Evolutionary conservation across 2,329 filamentous ascomycete species (phyloP), one percentile per base, ranked within the genome.

Genomic region (Cylindrodendrum hubeiense): DNA sequence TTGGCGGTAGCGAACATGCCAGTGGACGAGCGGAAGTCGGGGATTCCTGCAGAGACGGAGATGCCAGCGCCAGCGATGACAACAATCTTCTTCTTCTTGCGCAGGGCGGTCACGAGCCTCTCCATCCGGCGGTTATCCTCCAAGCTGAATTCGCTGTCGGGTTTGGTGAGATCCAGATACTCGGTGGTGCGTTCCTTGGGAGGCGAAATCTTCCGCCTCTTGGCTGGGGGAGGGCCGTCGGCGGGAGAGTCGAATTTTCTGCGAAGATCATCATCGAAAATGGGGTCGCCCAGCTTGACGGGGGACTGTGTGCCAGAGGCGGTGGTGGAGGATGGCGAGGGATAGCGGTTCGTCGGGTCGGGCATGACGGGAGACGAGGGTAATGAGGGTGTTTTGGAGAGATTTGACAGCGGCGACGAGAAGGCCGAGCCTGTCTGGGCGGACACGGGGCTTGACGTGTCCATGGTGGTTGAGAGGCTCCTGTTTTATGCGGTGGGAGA

Each of bases 21-120:
- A 64, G 90, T 91, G 12, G 93, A 91, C 5, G 96, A 99, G 70
- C 96, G 93, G 76, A 99, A 99, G 79, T 99, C 96, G 73, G 96
- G 96, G 74, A 99, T 97, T 68, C 96, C 96, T 72, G 96, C 95
- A 58, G 95, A 95, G 55, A 98, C 96, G 41, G 96, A 98, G 74
- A 99, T 99, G 67, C 96, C 96, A 69, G 96, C 96, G 63, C 96
- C 96, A 50, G 95, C 96, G 78, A 99, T 93, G 55, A 98, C 93
- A 34, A 99, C 94, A 77, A 99, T 97, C 83, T 97, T 98, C 82
- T 95, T 93, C 84, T 96, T 96, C 76, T 93, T 94, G 75, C 92
- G 91, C 60, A 99, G 81, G 24, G 90, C 91, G 46, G 90, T 88
- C 47, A 95, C 82, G 30, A 99, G 84, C 60, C 90, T 87, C 66